Evolutionary conservation across 495 filamentous ascomycete species (phyloP).

Genomic region (Parathielavia appendiculata): DNA sequence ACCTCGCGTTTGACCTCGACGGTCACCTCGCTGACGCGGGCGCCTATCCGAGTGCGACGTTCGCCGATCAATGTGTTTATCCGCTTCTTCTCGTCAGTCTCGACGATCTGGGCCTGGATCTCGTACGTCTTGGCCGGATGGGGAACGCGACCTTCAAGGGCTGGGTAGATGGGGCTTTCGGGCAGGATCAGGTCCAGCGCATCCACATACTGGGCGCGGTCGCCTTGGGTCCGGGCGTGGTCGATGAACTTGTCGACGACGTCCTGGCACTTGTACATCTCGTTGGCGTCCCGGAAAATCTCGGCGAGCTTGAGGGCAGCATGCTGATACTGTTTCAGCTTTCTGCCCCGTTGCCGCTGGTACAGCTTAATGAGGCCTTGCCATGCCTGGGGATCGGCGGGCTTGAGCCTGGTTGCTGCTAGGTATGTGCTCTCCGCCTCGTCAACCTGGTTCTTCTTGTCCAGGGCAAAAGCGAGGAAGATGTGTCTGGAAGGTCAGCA

Average conservation of each 20-base stretch:
- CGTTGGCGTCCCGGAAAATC: slow-evolving; percentile 64
- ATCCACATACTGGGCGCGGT: slow-evolving; percentile 62
- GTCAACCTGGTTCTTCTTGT: slow-evolving; percentile 63
- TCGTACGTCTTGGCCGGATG: slow-evolving; percentile 77
- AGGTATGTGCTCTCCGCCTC: slow-evolving; percentile 71
- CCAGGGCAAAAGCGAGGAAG: slow-evolving; percentile 74
- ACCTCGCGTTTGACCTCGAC: slow-evolving; percentile 84
- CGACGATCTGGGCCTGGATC: slow-evolving; percentile 76
- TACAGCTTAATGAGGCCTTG: slow-evolving; percentile 85
- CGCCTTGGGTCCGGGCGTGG: slow-evolving; percentile 65
- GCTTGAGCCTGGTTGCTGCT: slow-evolving; percentile 58
- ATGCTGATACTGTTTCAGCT: slow-evolving; percentile 67
- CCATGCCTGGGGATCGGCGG: slow-evolving; percentile 64
- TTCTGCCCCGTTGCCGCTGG: slow-evolving; percentile 63
- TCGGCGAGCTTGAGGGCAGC: slow-evolving; percentile 67
- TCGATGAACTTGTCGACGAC: slow-evolving; percentile 73
- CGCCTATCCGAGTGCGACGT: slow-evolving; percentile 81
- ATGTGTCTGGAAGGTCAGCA: slow-evolving; percentile 52
- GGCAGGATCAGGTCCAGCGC: slow-evolving; percentile 74
- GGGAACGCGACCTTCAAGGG: slow-evolving; percentile 78
- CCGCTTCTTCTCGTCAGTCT: slow-evolving; percentile 79
- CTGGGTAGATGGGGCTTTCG: slow-evolving; percentile 66
- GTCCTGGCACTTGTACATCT: slow-evolving; percentile 65
- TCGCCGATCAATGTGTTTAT: slow-evolving; percentile 90
- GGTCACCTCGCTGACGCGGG: slow-evolving; percentile 73